Base-by-base conservation (phyloP, 805 yeast species). In the Lipomyces oligophaga region DNA sequence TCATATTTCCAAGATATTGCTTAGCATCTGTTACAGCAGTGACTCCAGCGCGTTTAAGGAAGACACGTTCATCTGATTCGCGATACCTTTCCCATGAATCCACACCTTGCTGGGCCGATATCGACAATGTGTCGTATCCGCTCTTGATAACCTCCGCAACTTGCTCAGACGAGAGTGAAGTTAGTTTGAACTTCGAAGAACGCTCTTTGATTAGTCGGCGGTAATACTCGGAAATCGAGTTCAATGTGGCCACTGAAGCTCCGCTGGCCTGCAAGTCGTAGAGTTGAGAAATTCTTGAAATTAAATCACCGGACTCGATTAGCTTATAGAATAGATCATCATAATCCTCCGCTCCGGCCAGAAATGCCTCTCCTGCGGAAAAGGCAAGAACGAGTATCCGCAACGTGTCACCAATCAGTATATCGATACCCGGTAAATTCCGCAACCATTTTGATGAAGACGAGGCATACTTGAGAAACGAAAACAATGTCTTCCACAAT, bases 401-500 rank as follows among this genome's bases (percentile, higher is more conserved):
- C 10, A 53, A 36, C 2, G 52, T 37, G 18, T 43, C 58, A 34
- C 49, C 59, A 18, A 62, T 42, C 22, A 59, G 47, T 3, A 46
- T 54, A 25, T 49, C 47, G 3, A 55, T 38, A 18, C 49, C 52
- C 1, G 39, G 58, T 47, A 34, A 21, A 36, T 15, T 15, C 13
- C 10, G 30, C 21, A 25, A 32, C 25, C 27, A 34, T 26, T 13
- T 34, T n/a, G 22, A 44, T 18, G 35, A 38, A 40, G 7, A 27
- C 26, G 52, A 43, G 21, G 63, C 34, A 37, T 61, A 63, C 38
- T 59, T 58, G 7, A 64, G 38, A 5, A 68, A 36, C 10, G 63
- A 55, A 18, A 63, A 43, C 13, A 67, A 35, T 2, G 70, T 59
- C 38, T 54, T 58, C 69, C 71, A 68, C 28, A 70, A 54, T 38